Evolutionary conservation across 2,329 filamentous ascomycete genomes (phyloP).

Genomic region (Fusarium falciforme): DNA sequence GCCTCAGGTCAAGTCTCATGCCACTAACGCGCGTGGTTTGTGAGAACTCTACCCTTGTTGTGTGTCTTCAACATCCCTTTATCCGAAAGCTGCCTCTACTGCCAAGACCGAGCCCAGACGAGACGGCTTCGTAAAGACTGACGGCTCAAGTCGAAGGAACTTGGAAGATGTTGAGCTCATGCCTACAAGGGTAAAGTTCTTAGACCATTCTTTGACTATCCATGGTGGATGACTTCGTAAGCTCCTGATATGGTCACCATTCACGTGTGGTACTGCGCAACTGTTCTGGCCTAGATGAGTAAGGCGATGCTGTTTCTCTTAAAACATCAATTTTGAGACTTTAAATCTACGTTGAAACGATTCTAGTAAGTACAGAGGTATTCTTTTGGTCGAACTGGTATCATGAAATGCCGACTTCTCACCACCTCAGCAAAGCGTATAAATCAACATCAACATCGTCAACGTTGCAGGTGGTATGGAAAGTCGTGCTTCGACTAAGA

Average conservation of each 20-base stretch:
- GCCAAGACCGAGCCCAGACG: background rate
- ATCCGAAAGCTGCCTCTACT: background rate
- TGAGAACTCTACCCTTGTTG: background rate
- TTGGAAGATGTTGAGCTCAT: background rate
- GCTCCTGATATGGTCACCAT: background rate
- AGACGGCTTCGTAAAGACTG: background rate
- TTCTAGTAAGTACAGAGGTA: background rate
- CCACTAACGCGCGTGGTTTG: background rate
- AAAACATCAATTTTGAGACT: background rate
- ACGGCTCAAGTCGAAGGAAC: background rate
- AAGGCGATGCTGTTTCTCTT: background rate
- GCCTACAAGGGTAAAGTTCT: background rate
- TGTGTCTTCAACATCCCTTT: background rate
- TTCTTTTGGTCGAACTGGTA: background rate
- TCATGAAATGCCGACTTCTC: background rate
- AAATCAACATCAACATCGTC: background rate
- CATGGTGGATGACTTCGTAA: background rate
- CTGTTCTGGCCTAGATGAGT: background rate
- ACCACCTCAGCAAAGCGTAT: background rate
- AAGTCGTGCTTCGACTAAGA: background rate
- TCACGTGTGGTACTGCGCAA: background rate
- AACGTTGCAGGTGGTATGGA: background rate
- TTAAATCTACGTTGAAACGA: background rate
- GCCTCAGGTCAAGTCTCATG: no score
- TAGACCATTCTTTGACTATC: background rate